Conservation (phyloP, 2,329 filamentous ascomycete species). For the Sporothrix humicola region DNA sequence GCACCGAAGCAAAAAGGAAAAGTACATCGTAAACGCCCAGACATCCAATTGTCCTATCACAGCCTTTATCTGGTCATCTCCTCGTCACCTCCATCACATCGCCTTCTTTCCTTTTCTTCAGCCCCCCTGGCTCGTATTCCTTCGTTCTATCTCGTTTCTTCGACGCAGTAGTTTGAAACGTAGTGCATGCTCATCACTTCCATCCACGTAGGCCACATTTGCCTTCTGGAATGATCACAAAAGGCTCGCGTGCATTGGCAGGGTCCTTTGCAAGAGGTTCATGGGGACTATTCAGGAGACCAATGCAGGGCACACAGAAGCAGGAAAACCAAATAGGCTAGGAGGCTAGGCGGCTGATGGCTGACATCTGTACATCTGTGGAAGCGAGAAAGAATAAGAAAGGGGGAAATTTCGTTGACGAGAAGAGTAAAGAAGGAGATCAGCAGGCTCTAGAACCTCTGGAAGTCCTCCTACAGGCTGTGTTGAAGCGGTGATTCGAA, state of each 20-base stretch:
- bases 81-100: neutral
- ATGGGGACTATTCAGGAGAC: too few relatives aligned
- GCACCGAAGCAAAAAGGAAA: neutral
- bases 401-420: neutral
- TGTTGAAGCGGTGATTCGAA: neutral
- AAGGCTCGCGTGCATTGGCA: too few relatives aligned
- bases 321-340: neutral
- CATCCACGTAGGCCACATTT: too few relatives aligned
- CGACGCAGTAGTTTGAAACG: neutral
- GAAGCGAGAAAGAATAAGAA: constrained; percentile 2
- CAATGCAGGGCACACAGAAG: neutral
- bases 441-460: neutral
- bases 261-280: too few relatives aligned
- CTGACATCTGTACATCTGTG: too few relatives aligned
- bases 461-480: constrained; percentile 10
- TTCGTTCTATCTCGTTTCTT: neutral
- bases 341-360: neutral
- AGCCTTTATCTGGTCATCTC: neutral
- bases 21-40: neutral
- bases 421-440: neutral
- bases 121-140: neutral
- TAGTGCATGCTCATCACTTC: neutral
- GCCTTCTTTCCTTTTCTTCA: neutral
- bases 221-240: too few relatives aligned
- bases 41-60: neutral